phyloP scores from a whole-genome alignment of 2,329 filamentous ascomycete genomes.

The Pseudodiploospora longispora region DNA sequence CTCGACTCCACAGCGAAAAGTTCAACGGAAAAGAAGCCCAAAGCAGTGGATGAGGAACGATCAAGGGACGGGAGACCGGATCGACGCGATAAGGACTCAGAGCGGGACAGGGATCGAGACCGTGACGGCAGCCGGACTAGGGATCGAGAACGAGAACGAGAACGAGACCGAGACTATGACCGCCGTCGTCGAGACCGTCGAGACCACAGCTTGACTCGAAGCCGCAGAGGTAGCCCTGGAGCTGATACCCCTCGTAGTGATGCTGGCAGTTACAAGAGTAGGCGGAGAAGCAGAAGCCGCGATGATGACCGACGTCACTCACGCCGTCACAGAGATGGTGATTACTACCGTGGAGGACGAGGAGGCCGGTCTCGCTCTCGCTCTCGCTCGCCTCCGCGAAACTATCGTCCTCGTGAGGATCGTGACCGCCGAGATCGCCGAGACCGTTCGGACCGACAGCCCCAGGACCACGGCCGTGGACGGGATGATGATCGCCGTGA shows the following conservation, averaged over 20 bases:
- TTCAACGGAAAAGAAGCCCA: constrained; percentile 39
- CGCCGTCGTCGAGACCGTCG: constrained; percentile 42
- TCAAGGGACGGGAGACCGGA: constrained; percentile 26
- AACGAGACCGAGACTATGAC: constrained; percentile 48
- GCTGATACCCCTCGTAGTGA: constrained; percentile 66
- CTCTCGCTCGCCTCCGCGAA: constrained; percentile 61
- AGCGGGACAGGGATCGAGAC: constrained; percentile 37
- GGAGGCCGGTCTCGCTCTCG: constrained; percentile 56
- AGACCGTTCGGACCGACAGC: constrained; percentile 43
- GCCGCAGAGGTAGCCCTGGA: constrained; percentile 42
- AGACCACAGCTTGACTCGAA: constrained; percentile 46
- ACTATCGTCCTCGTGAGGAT: constrained; percentile 49
- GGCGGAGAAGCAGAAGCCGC: constrained; percentile 70
- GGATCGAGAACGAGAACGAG: constrained; percentile 45
- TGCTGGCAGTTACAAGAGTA: constrained; percentile 72
- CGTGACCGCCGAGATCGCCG: constrained; percentile 42
- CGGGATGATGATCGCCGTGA: constrained; percentile 40
- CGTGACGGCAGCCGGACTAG: constrained; percentile 27
- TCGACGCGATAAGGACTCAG: constrained; percentile 8
- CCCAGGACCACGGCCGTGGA: constrained; percentile 45
- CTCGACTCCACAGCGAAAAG: constrained; percentile 75
- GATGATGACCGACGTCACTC: constrained; percentile 67
- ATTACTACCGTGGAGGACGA: constrained; percentile 52
- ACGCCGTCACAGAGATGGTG: constrained; percentile 65
- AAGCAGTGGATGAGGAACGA: constrained; percentile 43